Evolutionary conservation across 192 early-diverging fungal genomes (phyloP), one percentile per base, ranked within the genome.

Genomic region (Umbelopsis sp.): DNA sequence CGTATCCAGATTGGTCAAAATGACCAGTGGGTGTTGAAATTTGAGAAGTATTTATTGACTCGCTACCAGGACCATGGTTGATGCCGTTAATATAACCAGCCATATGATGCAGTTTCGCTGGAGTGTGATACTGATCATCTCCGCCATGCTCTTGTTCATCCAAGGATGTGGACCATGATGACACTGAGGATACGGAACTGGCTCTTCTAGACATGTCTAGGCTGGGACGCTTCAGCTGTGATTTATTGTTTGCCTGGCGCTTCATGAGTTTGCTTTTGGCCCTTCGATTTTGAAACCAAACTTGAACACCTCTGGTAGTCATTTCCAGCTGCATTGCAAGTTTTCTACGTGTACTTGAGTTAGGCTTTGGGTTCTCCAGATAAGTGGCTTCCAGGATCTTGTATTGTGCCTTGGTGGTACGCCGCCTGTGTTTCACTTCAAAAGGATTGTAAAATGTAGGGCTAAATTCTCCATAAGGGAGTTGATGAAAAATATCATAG

Each of bases 241-340:
- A 12, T 3, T 7, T 4, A 27, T 18, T 25, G 30, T 16, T 61
- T 61, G 16, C 25, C 13, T 61, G 55, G 6, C 48, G 48, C 4
- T 25, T 30, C 4, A 8, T 11, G 7, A 25, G 12, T 35, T 61
- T 61, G 16, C 55, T 61, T 35, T 61, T 61, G 2, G 55, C 55
- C 35, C 55, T 61, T 16, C 55, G 55, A 16, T 61, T 61, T 61
- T 61, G 55, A 35, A 61, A 61, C 55, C 55, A 61, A 35, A 61
- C 30, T 61, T 61, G 55, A 35, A 61, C 55, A 35, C 55, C 55
- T 37, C 55, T 25, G 0, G 55, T 61, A 13, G 55, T 61, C 55
- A 61, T 61, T 15, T 61, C 33, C 33, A 61, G 30, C 5, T 61
- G 55, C 13, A n/a, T 27, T 10, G 55, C 21, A 5, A 61, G 15